Evolutionary conservation across 768 basidiomycete genomes (phyloP), one percentile per base, ranked within the genome.

Genomic region (Russula sp.): DNA sequence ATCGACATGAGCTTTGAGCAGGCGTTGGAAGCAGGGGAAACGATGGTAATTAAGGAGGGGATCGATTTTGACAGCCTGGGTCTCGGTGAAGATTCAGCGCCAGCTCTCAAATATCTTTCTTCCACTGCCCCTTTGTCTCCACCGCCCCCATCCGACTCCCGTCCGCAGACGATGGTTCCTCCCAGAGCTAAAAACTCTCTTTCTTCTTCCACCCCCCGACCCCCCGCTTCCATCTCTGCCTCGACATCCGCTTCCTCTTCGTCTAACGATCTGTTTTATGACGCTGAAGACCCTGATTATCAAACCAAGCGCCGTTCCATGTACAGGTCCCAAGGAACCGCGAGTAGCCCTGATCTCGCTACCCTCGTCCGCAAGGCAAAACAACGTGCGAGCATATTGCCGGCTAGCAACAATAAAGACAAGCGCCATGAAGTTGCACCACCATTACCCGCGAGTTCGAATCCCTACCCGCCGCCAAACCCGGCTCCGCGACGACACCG

Each of bases 331-430:
- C 82, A 90, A 13, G 94, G 93, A 49, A 95, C 92, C 9, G 89
- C 93, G 38, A 92, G 90, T 70, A 93, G 89, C 72, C 95, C 94
- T 30, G 94, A 98, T 75, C 80, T 97, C 24, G 92, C 92, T 5
- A 94, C 92, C 11, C 80, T 97, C 59, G 74, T 94, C 59, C 82
- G 88, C 66, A 94, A 94, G 76, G 88, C 90, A 18, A 92, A 87
- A 75, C 89, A 88, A 70, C 78, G 82, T 56, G 84, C 84, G 22
- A 81, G 78, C 0, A 76, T 78, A 46, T 71, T 81, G 72, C 74
- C 16, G 57, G 75, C 73, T 64, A 76, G 71, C 54, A 74, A 71
- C 55, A 70, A 58, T 50, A 69, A 65, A 40, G 77, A 79, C 54
- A 76, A 71, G 63, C 72, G 75, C 61, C 69, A 72, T 34, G 80